A percentile compares a stretch with the other conserved stretches of the same genome.
phyloP scores from a whole-genome alignment of 352 stramenopile genomes.

The Elongisporangium prolatum region DNA sequence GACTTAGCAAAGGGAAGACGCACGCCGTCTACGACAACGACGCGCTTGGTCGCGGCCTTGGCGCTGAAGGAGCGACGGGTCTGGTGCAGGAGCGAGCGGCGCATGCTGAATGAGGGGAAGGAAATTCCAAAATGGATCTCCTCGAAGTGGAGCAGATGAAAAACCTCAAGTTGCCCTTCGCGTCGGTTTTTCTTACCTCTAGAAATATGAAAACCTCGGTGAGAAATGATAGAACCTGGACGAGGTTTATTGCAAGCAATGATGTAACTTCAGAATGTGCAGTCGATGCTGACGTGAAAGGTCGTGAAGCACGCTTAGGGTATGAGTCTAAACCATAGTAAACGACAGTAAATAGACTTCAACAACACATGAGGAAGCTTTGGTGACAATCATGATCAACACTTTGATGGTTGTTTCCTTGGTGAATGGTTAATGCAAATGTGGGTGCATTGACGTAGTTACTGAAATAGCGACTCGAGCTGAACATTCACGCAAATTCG shows the following conservation, averaged over 20 bases:
- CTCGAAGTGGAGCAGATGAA: not conserved
- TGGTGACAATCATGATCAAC: no score
- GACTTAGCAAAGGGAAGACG: slow-evolving; percentile 95
- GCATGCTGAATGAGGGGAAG: slow-evolving; percentile 17
- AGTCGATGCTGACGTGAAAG: not conserved
- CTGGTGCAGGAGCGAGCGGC: slow-evolving; percentile 24
- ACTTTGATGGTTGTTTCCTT: no score
- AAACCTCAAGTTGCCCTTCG: not conserved
- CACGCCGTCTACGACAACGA: slow-evolving; percentile 93
- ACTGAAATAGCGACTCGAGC: no score
- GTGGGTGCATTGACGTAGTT: no score
- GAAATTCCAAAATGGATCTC: slow-evolving; percentile 18
- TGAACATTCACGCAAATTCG: no score
- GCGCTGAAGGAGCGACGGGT: slow-evolving; percentile 31
- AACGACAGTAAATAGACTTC: no score
- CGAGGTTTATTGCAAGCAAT: not conserved
- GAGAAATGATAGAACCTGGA: not conserved
- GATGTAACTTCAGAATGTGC: not conserved
- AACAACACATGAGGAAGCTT: no score
- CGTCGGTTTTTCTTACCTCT: not conserved
- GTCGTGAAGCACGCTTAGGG: not conserved
- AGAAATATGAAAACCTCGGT: not conserved
- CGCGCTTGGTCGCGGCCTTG: slow-evolving; percentile 35
- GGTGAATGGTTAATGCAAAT: no score
- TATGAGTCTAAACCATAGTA: no score